Conservation (phyloP, 306 rosid genomes). For the Castanospermum australe region DNA sequence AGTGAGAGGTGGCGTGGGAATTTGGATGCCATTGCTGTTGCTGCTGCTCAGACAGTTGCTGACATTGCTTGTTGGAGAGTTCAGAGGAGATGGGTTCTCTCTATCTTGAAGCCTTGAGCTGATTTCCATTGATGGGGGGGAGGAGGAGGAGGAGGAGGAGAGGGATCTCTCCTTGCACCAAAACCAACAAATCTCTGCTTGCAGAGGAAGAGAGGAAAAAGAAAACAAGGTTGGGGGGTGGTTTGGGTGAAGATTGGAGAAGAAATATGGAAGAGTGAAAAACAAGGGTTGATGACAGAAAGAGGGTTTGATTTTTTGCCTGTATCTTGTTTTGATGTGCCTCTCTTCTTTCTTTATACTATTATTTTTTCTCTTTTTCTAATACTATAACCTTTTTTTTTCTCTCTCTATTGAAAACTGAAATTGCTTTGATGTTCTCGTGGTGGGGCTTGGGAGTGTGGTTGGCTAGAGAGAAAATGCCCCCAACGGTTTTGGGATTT, state of each 20-base stretch:
- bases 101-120: slow-evolving; percentile 56
- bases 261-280: slow-evolving; percentile 44
- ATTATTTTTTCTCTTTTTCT: slow-evolving; percentile 12
- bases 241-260: slow-evolving; percentile 44
- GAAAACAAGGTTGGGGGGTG: slow-evolving; percentile 5
- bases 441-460: slow-evolving; percentile 7
- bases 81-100: slow-evolving; percentile 57
- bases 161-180: background rate
- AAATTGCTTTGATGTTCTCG: background rate
- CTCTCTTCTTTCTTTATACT: slow-evolving; percentile 32
- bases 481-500: slow-evolving; percentile 30
- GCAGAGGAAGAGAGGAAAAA: background rate
- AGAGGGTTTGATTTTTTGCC: slow-evolving; percentile 40
- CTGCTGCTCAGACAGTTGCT: slow-evolving; percentile 35
- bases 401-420: background rate
- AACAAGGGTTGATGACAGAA: slow-evolving; percentile 49
- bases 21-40: slow-evolving; percentile 48
- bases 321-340: slow-evolving; percentile 42
- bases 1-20: slow-evolving; percentile 53
- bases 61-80: slow-evolving; percentile 70
- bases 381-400: background rate
- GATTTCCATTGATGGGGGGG: slow-evolving; percentile 66
- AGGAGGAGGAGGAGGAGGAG: background rate
- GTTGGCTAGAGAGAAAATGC: slow-evolving; percentile 36
- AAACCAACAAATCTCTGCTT: background rate